phyloP scores from a whole-genome alignment of 352 stramenopile genomes.

The Phytophthora syringae region DNA sequence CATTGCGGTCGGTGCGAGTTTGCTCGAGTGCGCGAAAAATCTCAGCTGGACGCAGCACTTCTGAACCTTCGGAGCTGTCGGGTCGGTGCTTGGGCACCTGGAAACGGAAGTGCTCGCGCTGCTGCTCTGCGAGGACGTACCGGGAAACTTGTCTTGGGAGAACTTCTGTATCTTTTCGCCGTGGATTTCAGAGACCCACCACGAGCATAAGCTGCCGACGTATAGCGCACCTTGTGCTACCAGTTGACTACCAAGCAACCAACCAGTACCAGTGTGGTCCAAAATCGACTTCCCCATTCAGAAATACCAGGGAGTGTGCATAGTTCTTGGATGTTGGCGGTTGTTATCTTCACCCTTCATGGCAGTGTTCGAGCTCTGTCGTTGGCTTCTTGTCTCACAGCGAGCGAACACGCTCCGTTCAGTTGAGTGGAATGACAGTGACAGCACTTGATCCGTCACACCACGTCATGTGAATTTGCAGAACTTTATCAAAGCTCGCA shows the following conservation, averaged over 20 bases:
- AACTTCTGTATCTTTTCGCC: slow-evolving; percentile 49
- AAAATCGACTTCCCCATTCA: slow-evolving; percentile 32
- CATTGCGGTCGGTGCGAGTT: slow-evolving; percentile 53
- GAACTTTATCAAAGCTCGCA: slow-evolving; percentile 34
- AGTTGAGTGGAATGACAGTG: slow-evolving; percentile 13
- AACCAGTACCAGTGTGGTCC: slow-evolving; percentile 34
- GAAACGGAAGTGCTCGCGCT: slow-evolving; percentile 76
- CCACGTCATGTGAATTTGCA: slow-evolving; percentile 11
- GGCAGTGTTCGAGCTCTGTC: slow-evolving; percentile 12
- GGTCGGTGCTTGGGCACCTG: slow-evolving; percentile 61
- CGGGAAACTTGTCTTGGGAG: slow-evolving; percentile 42
- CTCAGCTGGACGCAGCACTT: slow-evolving; percentile 40
- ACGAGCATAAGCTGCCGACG: slow-evolving; percentile 54
- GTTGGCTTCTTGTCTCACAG: slow-evolving; percentile 22
- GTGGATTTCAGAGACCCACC: slow-evolving; percentile 60
- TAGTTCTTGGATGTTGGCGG: slow-evolving; percentile 39
- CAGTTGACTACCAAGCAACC: slow-evolving; percentile 54
- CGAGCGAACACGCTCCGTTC: slow-evolving; percentile 12
- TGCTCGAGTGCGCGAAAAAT: slow-evolving; percentile 82
- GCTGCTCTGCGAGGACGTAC: slow-evolving; percentile 64
- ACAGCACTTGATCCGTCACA: slow-evolving; percentile 19
- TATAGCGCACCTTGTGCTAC: slow-evolving; percentile 45
- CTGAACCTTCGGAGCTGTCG: not conserved
- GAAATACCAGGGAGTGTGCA: slow-evolving; percentile 38
- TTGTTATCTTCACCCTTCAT: slow-evolving; percentile 22